Evolutionary conservation across 306 rosid genomes (phyloP).

Genomic region (Echinosophora koreensis): DNA sequence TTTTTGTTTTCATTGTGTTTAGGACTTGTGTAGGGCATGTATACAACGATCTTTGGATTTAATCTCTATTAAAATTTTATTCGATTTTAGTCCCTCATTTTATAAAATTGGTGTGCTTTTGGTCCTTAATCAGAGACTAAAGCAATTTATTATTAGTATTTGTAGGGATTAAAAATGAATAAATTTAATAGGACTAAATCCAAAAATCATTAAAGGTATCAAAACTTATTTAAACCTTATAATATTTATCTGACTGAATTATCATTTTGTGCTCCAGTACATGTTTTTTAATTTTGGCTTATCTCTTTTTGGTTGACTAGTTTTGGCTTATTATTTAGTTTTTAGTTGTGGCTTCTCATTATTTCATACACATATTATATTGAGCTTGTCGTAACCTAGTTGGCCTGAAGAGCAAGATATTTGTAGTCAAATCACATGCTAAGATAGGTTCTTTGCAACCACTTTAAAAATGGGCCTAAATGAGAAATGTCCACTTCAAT

Average conservation of each 20-base stretch:
- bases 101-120: too few species aligned
- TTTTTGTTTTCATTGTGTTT: neutral
- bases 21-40: neutral
- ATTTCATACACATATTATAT: neutral
- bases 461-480: neutral
- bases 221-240: too few species aligned
- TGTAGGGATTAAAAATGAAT: too few species aligned
- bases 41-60: too few species aligned
- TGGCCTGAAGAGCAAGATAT: neutral
- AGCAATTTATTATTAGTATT: too few species aligned
- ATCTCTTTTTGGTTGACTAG: neutral
- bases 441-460: neutral
- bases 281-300: neutral
- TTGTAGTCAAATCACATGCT: neutral
- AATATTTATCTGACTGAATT: neutral
- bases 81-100: too few species aligned
- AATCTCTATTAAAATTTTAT: too few species aligned
- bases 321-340: neutral
- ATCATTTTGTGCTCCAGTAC: neutral
- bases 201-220: too few species aligned
- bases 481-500: neutral
- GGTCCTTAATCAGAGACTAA: too few species aligned
- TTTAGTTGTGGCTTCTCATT: neutral
- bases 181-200: too few species aligned
- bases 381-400: neutral